These are phyloP conservation scores for Fraxinus platypoda DNA, from an alignment of 305 asterid genomes.

Conservation along the genomic window DNA sequence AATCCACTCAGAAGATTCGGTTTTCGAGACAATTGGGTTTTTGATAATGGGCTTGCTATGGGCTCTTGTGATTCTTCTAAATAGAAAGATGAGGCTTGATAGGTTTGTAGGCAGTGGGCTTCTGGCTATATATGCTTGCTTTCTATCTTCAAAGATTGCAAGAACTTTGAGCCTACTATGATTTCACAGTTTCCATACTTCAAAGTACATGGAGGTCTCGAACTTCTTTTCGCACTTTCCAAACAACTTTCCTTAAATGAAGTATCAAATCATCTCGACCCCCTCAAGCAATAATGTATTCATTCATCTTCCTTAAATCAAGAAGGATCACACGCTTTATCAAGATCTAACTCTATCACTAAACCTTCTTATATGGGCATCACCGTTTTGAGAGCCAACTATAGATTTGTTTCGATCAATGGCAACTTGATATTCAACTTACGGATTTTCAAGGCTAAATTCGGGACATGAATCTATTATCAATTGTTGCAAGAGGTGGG, in stretches of 20 bases:
- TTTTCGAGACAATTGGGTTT: slow-evolving; percentile 21
- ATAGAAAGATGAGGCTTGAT: slow-evolving; percentile 19
- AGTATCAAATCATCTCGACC: not conserved
- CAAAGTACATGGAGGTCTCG: not conserved
- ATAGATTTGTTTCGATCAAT: not conserved
- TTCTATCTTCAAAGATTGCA: slow-evolving; percentile 15
- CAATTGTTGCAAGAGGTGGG: not conserved
- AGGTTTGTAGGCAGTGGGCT: slow-evolving; percentile 24
- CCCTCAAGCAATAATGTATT: not conserved
- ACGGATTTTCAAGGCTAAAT: not conserved
- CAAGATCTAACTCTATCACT: not conserved
- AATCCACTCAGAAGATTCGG: not conserved
- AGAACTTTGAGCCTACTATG: not conserved
- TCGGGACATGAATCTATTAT: not conserved
- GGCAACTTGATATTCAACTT: not conserved
- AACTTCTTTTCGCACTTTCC: not conserved
- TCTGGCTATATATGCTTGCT: slow-evolving; percentile 19
- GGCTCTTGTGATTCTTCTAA: slow-evolving; percentile 26
- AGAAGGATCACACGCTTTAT: not conserved
- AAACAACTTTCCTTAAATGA: not conserved
- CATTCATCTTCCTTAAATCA: not conserved
- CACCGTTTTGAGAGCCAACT: not conserved
- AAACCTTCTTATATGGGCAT: not conserved
- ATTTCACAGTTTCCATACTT: slow-evolving; percentile 1
- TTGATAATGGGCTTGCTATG: slow-evolving; percentile 26